A percentile compares a stretch with the other conserved stretches of the same genome.
These are phyloP conservation scores for Cetraspora pellucida DNA, from an alignment of 192 early-diverging fungal species.

Conservation along the genomic window DNA sequence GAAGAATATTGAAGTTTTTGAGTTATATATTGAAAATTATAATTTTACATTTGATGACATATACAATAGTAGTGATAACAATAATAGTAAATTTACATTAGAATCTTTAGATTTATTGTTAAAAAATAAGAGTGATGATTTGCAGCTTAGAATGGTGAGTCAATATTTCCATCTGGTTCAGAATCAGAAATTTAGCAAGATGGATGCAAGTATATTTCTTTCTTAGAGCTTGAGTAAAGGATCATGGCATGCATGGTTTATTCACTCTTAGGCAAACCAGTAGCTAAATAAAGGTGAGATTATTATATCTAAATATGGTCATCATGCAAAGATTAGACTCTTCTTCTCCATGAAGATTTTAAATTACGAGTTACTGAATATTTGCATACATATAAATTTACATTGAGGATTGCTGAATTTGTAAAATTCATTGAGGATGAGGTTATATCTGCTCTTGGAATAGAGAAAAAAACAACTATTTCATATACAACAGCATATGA, in stretches of 20 bases:
- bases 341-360: constrained; percentile 14
- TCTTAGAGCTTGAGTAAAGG: background rate
- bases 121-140: constrained; percentile 12
- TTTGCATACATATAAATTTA: constrained; percentile 12
- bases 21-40: background rate
- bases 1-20: background rate
- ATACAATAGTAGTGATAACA: background rate
- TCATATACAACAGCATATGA: background rate
- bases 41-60: background rate
- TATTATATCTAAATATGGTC: background rate
- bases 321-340: constrained; percentile 10
- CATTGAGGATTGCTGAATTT: background rate
- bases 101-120: background rate
- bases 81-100: constrained; percentile 13
- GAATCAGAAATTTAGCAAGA: background rate
- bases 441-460: constrained; percentile 1
- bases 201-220: constrained; percentile 6
- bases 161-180: background rate
- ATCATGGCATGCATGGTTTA: background rate
- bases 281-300: background rate
- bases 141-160: background rate
- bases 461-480: constrained; percentile 15
- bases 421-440: constrained; percentile 9
- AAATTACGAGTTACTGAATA: constrained; percentile 15
- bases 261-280: constrained; percentile 1